Evolutionary conservation across 257 asterid species (phyloP), one percentile per base, ranked within the genome.

Genomic region (Paulownia fortunei): DNA sequence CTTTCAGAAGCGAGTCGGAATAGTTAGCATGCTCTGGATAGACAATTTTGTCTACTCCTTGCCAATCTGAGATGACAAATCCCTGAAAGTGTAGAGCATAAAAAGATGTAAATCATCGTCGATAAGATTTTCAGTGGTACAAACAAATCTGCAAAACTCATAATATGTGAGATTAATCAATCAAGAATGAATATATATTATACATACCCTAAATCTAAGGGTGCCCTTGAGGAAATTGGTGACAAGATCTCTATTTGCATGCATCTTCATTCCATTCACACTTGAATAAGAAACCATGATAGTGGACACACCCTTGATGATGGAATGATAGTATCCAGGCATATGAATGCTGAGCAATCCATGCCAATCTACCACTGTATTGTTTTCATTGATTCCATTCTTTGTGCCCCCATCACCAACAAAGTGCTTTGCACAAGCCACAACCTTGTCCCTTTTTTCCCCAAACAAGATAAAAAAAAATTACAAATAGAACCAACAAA

Each of bases 271-370:
- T 51, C 86, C 89, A 77, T 87, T 87, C 77, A 58, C 66, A 44
- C 91, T 87, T 1, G 91, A 87, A 51, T 85, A 87, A 51, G 91
- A 87, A n/a, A 76, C 86, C 91, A 85, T 85, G 21, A 87, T 18
- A 16, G 91, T 83, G 3, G 91, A 83, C 4, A 87, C 91, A 18
- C 89, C 88, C 58, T 77, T 87, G 55, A 79, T 81, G 56, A 87
- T 79, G 15, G 88, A 79, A 2, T 74, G 59, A 26, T 72, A 81
- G 74, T 83, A 87, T 13, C 66, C 88, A 30, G 91, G 84, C 91
- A 87, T 87, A 54, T 87, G 91, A 74, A 82, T 87, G 7, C 79
- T 76, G 49, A 87, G 63, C 84, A 87, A 59, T 30, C 60, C 80
- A n/a, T 85, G 81, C 87, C 87, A 87, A 30, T 79, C 78, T 30